These are phyloP conservation scores for Amaranthus tricolor DNA, from an alignment of 179 eudicot genomes.

Conservation along the genomic window DNA sequence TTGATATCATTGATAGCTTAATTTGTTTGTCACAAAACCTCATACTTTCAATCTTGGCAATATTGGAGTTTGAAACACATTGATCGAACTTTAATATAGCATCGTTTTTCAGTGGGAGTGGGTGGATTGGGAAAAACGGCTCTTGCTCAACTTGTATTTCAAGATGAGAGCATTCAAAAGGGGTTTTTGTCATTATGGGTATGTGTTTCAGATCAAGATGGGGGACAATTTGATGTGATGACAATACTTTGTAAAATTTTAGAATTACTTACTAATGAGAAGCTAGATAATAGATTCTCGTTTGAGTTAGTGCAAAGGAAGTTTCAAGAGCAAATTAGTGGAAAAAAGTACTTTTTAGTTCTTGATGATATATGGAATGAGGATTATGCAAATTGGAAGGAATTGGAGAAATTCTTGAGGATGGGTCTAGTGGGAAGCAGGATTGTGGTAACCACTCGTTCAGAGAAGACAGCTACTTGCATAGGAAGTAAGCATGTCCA, in stretches of 20 bases:
- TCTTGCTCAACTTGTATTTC: constrained; percentile 25
- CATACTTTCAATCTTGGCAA: no score
- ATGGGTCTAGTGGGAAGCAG: background rate
- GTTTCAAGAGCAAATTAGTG: background rate
- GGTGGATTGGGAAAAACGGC: constrained; percentile 25
- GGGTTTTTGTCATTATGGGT: constrained; percentile 10
- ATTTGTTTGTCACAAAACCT: no score
- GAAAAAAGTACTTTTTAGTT: constrained; percentile 8
- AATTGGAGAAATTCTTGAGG: background rate
- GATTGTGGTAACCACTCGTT: constrained; percentile 21
- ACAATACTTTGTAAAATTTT: background rate
- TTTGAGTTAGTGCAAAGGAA: background rate
- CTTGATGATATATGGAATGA: constrained; percentile 30
- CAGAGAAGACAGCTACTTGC: background rate
- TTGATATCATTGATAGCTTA: no score
- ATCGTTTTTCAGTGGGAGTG: no score
- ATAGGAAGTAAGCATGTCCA: background rate
- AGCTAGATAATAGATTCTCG: background rate
- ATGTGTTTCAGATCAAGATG: background rate
- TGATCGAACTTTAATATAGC: no score
- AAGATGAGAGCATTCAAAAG: background rate
- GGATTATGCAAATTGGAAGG: constrained; percentile 6
- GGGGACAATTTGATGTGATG: background rate
- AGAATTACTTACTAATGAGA: background rate
- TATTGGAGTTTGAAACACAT: no score